Evolutionary conservation across 106 monocot genomes (phyloP).

Genomic region (Acorus calamus): DNA sequence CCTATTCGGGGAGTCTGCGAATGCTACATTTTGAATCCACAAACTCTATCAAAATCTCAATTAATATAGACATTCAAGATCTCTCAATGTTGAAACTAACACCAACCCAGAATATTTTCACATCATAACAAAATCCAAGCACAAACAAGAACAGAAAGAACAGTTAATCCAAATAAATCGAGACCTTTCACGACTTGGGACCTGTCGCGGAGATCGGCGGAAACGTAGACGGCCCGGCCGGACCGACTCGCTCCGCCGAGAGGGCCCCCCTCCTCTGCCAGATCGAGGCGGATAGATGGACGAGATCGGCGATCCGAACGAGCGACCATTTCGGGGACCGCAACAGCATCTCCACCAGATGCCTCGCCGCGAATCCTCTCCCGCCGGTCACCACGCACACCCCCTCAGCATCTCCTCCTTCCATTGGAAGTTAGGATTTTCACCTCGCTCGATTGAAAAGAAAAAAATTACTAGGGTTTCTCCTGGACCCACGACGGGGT

Average conservation of each 20-base stretch:
- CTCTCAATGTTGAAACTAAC: no score
- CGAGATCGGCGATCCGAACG: slow-evolving; percentile 79
- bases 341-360: slow-evolving; percentile 84
- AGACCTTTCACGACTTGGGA: slow-evolving; percentile 69
- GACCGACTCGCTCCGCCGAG: slow-evolving; percentile 46
- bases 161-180: neutral
- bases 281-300: slow-evolving; percentile 60
- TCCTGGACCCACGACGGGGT: no score
- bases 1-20: no score
- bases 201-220: slow-evolving; percentile 73
- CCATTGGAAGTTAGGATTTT: neutral
- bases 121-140: neutral
- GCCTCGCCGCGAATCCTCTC: slow-evolving; percentile 84
- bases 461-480: no score
- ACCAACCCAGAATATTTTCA: slow-evolving; percentile 15
- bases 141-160: neutral
- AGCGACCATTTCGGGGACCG: slow-evolving; percentile 43
- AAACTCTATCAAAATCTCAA: no score
- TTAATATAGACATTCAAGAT: no score
- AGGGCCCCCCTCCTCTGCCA: slow-evolving; percentile 40
- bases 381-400: slow-evolving; percentile 93
- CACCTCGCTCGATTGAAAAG: slow-evolving; percentile 9
- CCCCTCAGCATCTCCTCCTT: slow-evolving; percentile 13
- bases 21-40: no score
- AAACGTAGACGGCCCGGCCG: slow-evolving; percentile 64